A percentile compares a stretch with the other conserved stretches of the same genome.
Conservation (phyloP, 2,329 filamentous ascomycete genomes). For the Fusarium sp. region DNA sequence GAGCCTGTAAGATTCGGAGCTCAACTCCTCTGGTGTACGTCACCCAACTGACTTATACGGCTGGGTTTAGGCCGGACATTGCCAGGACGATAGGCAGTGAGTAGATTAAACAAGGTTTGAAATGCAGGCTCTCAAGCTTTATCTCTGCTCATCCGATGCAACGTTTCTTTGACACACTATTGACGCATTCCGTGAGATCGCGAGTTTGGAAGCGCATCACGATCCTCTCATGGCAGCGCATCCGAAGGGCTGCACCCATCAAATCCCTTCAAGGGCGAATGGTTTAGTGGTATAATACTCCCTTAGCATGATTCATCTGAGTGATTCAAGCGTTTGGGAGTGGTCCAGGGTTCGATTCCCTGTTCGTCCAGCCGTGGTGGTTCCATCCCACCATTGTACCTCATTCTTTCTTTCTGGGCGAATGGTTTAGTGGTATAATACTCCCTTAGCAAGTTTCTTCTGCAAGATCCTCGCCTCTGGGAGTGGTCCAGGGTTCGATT, state of each 20-base stretch:
- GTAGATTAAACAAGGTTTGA: neutral
- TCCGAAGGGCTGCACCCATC: neutral
- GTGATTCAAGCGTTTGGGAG: constrained; percentile 11
- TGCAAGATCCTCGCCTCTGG: neutral
- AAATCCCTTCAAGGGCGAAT: constrained; percentile 24
- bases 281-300: constrained; percentile 40
- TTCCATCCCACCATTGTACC: too few relatives aligned
- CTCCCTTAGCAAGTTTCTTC: constrained; percentile 32
- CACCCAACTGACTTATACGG: constrained; percentile 10
- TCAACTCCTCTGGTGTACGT: constrained; percentile 17
- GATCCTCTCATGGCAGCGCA: neutral
- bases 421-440: constrained; percentile 41
- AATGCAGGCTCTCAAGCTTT: neutral
- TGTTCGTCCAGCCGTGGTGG: constrained; percentile 23
- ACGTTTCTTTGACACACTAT: neutral
- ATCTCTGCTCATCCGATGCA: neutral
- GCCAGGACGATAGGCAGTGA: constrained; percentile 1
- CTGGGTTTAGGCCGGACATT: neutral
- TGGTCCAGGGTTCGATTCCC: constrained; percentile 37
- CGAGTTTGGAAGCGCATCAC: neutral
- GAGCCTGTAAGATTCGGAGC: neutral
- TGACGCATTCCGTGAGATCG: neutral
- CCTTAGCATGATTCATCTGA: constrained; percentile 27
- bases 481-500: constrained; percentile 36
- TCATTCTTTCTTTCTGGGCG: constrained; percentile 24